Conservation (phyloP, 371 early-diverging fungal species). For the Mortierella polycephala region DNA sequence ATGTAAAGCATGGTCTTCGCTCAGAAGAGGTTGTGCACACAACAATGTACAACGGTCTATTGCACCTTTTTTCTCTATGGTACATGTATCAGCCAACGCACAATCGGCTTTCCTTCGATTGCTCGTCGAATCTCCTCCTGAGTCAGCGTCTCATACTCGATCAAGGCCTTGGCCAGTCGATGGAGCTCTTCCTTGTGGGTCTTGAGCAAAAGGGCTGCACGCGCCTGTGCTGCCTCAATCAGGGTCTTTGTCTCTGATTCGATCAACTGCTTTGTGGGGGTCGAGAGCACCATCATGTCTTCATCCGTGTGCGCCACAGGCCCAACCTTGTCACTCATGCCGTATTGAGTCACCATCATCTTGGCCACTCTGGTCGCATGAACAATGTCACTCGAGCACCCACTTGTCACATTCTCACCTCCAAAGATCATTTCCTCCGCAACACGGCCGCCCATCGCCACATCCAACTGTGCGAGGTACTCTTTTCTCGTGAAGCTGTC, state of each 20-base stretch:
- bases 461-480: constrained; percentile 91
- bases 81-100: constrained; percentile 26
- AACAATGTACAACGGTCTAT: no score
- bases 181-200: constrained; percentile 88
- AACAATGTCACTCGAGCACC: constrained; percentile 91
- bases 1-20: no score
- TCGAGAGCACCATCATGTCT: constrained; percentile 75
- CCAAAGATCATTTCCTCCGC: constrained; percentile 97
- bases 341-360: constrained; percentile 91
- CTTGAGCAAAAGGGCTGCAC: constrained; percentile 79
- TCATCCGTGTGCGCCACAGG: constrained; percentile 67
- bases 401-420: constrained; percentile 92
- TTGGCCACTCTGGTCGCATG: constrained; percentile 93
- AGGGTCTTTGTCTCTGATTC: constrained; percentile 86
- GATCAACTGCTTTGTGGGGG: constrained; percentile 80
- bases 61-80: not conserved
- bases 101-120: constrained; percentile 75
- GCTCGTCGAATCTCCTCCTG: constrained; percentile 87
- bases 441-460: constrained; percentile 97
- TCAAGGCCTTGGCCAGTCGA: constrained; percentile 89
- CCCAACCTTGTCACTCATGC: constrained; percentile 91
- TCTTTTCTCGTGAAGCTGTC: constrained; percentile 86
- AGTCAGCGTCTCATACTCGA: constrained; percentile 94
- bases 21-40: no score
- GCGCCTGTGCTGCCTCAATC: constrained; percentile 70